phyloP scores from a whole-genome alignment of 805 yeast species.

The Cyberlindnera samutprakarnensis region DNA sequence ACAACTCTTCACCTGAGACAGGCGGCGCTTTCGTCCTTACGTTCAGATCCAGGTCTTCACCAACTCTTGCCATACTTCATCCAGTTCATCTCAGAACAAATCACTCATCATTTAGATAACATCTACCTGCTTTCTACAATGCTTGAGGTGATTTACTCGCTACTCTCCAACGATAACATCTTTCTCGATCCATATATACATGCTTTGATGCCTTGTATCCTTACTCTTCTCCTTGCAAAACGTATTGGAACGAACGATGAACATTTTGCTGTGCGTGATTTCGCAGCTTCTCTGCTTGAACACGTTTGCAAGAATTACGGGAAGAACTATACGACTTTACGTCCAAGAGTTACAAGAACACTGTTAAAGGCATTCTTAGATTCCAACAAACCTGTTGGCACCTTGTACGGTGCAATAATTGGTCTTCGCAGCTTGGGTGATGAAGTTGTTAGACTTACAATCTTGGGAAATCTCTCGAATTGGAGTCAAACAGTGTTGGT shows the following conservation, averaged over 20 bases:
- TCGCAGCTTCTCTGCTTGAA: constrained; percentile 76
- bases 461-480: constrained; percentile 74
- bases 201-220: constrained; percentile 92
- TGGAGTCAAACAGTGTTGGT: constrained; percentile 65
- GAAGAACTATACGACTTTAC: constrained; percentile 77
- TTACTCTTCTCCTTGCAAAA: constrained; percentile 84
- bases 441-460: constrained; percentile 77
- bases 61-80: constrained; percentile 95
- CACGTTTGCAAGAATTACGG: constrained; percentile 78
- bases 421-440: constrained; percentile 81
- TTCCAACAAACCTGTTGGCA: constrained; percentile 73
- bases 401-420: constrained; percentile 84
- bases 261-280: constrained; percentile 62
- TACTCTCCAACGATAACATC: constrained; percentile 74
- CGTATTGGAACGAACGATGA: constrained; percentile 54
- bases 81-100: constrained; percentile 92
- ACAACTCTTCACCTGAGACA: constrained; percentile 41
- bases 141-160: constrained; percentile 82
- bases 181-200: constrained; percentile 94
- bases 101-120: constrained; percentile 78
- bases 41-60: constrained; percentile 92
- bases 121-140: constrained; percentile 68
- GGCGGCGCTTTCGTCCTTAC: constrained; percentile 79
- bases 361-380: constrained; percentile 85
- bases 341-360: constrained; percentile 92